Evolutionary conservation across 345 rosid species (phyloP), one percentile per base, ranked within the genome.

Genomic region (Melastoma malabathricum): DNA sequence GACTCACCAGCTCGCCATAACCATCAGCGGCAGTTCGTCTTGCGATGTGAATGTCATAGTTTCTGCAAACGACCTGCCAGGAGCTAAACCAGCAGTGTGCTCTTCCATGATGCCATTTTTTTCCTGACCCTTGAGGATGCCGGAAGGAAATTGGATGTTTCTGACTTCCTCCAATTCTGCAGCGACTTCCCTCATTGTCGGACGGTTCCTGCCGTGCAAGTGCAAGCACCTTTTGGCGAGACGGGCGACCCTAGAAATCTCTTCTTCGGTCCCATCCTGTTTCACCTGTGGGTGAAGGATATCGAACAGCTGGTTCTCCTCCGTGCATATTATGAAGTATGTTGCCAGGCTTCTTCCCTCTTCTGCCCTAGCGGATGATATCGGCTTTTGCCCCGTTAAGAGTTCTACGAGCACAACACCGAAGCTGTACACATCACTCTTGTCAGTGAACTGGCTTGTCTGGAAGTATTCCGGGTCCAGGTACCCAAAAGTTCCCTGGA

Each of bases 401-500:
- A 55, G 58, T 18, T 55, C 58, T 0, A 55, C 43, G 0, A 55
- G 58, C 9, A 44, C 58, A 49, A 55, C 58, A 1, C 58, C 58
- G 0, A 55, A 55, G 18, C 58, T 55, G 15, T 55, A 55, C 18
- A 44, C 58, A 43, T 55, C 57, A 13, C 57, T 54, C 19, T 54
- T 54, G 4, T 43, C 57, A 13, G 57, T 54, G 38, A 54, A 54
- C 17, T 43, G 48, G 25, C 57, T 44, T 12, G 20, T 41, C 25
- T 43, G 57, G 15, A 54, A 20, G 25, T 54, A 54, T 47, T 54
- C 57, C 0, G 57, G 57, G 13, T 54, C 57, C 0, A 54, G 25
- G 39, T 54, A 55, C 43, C 58, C 49, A 15, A 55, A 55, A 13
- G 58, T 55, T 17, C 58, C 58, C 6, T 22, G 58, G 48, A 55